Evolutionary conservation across 495 filamentous ascomycete species (phyloP).

Genomic region (Penicillium antarcticum): DNA sequence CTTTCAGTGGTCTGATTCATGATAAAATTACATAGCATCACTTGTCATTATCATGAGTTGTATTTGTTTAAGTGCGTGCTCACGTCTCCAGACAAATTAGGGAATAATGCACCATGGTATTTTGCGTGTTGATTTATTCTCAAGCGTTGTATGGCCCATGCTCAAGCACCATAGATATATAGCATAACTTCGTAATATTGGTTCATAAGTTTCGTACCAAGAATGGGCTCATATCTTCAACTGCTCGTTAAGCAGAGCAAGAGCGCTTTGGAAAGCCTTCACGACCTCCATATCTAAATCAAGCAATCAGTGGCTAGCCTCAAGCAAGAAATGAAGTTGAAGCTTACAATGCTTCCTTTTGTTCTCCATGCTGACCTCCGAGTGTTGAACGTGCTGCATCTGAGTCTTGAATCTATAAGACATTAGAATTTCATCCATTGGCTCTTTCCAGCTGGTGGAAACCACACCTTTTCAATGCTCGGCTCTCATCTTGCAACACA

Average conservation of each 20-base stretch:
- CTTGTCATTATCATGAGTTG: not conserved
- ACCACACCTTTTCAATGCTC: slow-evolving; percentile 62
- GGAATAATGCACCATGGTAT: not conserved
- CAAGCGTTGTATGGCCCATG: not conserved
- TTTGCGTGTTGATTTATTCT: not conserved
- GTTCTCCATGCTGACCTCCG: slow-evolving; percentile 62
- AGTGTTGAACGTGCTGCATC: slow-evolving; percentile 66
- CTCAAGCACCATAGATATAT: not conserved
- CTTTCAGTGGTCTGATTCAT: no score
- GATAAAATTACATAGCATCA: no score
- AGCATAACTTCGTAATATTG: not conserved
- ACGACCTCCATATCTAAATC: slow-evolving; percentile 70
- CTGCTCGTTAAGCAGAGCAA: slow-evolving; percentile 58
- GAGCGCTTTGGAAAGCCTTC: slow-evolving; percentile 73
- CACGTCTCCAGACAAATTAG: not conserved
- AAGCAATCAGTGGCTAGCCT: not conserved
- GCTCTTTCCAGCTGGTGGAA: no score
- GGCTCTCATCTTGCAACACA: slow-evolving; percentile 63
- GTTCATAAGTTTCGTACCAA: not conserved
- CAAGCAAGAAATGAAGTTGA: not conserved
- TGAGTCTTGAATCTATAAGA: slow-evolving; percentile 66
- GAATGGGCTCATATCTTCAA: slow-evolving; percentile 15
- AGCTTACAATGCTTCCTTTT: slow-evolving; percentile 72
- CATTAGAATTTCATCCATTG: slow-evolving; percentile 1
- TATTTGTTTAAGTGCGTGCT: not conserved